These are phyloP conservation scores for Porphyra umbilicalis DNA, from an alignment of 31 red algal species.

Conservation along the genomic window DNA sequence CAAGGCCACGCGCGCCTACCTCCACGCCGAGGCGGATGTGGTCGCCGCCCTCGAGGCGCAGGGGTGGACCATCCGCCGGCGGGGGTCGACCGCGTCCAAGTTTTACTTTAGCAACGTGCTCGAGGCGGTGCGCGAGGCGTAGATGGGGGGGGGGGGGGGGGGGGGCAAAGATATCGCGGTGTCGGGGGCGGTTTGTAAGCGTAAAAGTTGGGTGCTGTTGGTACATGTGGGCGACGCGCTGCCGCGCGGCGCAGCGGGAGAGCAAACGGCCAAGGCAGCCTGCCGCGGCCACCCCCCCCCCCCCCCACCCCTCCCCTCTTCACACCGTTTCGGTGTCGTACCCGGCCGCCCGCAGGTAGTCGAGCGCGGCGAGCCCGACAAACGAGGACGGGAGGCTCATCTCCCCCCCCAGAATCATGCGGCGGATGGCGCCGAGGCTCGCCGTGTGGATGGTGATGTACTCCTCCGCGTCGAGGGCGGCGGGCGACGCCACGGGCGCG, in stretches of 20 bases:
- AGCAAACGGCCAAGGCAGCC: too few species aligned
- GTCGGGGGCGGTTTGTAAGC: too few species aligned
- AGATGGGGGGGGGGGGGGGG: not conserved
- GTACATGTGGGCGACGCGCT: too few species aligned
- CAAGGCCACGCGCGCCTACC: slow-evolving; percentile 91
- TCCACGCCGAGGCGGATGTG: slow-evolving; percentile 75
- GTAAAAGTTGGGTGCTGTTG: too few species aligned
- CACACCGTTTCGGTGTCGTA: slow-evolving; percentile 1
- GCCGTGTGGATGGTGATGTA: slow-evolving; percentile 31
- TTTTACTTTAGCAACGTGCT: slow-evolving; percentile 93
- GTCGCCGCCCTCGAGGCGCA: slow-evolving; percentile 27
- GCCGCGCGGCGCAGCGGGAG: too few species aligned
- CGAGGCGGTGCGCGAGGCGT: slow-evolving; percentile 48
- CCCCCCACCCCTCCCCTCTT: too few species aligned
- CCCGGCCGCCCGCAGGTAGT: slow-evolving; percentile 19
- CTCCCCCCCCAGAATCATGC: slow-evolving; percentile 20
- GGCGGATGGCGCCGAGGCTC: slow-evolving; percentile 3
- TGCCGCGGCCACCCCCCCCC: too few species aligned
- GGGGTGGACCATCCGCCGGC: slow-evolving; percentile 44
- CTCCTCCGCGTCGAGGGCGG: slow-evolving; percentile 51
- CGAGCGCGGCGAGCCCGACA: slow-evolving; percentile 38
- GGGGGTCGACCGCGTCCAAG: slow-evolving; percentile 46
- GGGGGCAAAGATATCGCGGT: too few species aligned
- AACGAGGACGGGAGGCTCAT: slow-evolving; percentile 50
- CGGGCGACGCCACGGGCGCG: slow-evolving; percentile 16